These are phyloP conservation scores for Leccinum angustisporum DNA, from an alignment of 1,284 basidiomycete species.

Conservation along the genomic window DNA sequence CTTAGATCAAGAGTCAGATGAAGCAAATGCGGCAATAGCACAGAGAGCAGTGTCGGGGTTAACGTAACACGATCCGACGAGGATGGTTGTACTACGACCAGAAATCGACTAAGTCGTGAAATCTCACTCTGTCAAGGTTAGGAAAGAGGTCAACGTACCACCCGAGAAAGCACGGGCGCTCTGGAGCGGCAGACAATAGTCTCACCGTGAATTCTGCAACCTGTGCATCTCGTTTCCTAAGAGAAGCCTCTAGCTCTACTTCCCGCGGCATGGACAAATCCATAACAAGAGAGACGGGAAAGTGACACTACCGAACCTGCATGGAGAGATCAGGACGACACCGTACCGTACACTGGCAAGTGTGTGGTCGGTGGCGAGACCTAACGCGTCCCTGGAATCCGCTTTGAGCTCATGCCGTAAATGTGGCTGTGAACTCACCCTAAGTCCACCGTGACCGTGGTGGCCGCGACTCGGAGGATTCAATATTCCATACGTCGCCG, in stretches of 20 bases:
- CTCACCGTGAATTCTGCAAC: conserved; percentile 68
- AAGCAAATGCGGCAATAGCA: conserved; percentile 55
- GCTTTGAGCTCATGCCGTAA: conserved; percentile 32
- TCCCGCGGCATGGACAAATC: conserved; percentile 70
- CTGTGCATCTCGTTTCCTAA: conserved; percentile 70
- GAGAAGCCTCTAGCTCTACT: conserved; percentile 71
- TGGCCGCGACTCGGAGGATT: not conserved
- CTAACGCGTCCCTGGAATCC: conserved; percentile 24
- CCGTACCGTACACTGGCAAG: conserved; percentile 1
- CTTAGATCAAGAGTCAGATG: too few species aligned
- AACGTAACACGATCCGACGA: conserved; percentile 61
- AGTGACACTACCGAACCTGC: conserved; percentile 16
- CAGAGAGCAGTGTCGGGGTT: conserved; percentile 63
- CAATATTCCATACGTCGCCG: not conserved
- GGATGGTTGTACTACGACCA: conserved; percentile 55
- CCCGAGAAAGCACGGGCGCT: conserved; percentile 18
- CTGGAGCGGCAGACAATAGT: conserved; percentile 3
- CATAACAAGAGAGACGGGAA: conserved; percentile 42
- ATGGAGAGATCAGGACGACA: conserved; percentile 14
- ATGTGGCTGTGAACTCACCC: conserved; percentile 29
- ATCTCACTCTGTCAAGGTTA: conserved; percentile 60
- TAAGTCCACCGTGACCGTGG: not conserved
- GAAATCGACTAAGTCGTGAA: conserved; percentile 59
- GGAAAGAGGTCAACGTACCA: conserved; percentile 20
- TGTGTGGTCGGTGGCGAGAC: conserved; percentile 35